Conservation (phyloP, 2,329 filamentous ascomycete genomes). For the Hypomyces rosellus region DNA sequence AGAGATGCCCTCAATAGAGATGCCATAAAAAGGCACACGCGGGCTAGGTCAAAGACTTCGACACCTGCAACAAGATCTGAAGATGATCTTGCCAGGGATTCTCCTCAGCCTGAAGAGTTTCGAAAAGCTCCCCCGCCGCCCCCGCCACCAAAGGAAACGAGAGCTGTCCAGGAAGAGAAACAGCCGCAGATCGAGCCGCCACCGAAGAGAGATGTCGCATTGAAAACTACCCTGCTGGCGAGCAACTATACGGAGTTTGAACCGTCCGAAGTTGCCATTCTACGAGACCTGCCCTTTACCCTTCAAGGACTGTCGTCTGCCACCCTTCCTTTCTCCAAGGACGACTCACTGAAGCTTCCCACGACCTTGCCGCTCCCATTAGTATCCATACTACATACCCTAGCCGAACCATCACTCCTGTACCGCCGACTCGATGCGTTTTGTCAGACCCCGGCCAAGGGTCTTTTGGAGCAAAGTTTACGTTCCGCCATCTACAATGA, state of each 20-base stretch:
- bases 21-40: constrained; percentile 27
- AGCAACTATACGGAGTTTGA: constrained; percentile 51
- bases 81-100: constrained; percentile 44
- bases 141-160: constrained; percentile 31
- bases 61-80: constrained; percentile 35
- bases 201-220: constrained; percentile 43
- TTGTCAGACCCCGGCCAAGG: constrained; percentile 72
- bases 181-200: constrained; percentile 23
- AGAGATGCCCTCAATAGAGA: too few species aligned
- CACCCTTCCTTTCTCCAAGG: constrained; percentile 68
- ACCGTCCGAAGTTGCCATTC: constrained; percentile 58
- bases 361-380: constrained; percentile 74
- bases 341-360: constrained; percentile 68
- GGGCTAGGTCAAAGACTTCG: constrained; percentile 31
- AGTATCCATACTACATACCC: constrained; percentile 76
- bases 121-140: constrained; percentile 28
- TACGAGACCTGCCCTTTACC: constrained; percentile 84
- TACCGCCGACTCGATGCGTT: constrained; percentile 78
- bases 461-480: constrained; percentile 86
- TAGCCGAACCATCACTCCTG: constrained; percentile 90
- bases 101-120: constrained; percentile 49
- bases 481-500: constrained; percentile 80
- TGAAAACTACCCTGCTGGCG: constrained; percentile 52
- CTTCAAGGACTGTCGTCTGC: constrained; percentile 87
- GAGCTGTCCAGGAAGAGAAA: constrained; percentile 30